A percentile compares a stretch with the other conserved stretches of the same genome.
Conservation (phyloP, 2,329 filamentous ascomycete species). For the Nothophaeocryptopus gaeumannii region DNA sequence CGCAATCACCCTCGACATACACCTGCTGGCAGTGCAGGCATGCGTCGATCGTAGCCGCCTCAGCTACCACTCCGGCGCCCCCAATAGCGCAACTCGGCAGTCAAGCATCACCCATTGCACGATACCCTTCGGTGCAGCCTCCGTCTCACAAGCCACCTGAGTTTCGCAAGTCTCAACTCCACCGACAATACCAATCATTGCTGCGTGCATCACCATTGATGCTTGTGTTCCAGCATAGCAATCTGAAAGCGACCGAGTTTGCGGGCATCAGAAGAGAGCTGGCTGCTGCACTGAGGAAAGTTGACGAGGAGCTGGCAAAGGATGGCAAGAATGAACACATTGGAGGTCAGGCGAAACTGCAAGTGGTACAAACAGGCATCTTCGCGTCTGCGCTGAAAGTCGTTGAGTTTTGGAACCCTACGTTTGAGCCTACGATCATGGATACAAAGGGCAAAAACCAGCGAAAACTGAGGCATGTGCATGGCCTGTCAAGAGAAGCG, state of each 20-base stretch:
- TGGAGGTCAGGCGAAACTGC: conserved; percentile 56
- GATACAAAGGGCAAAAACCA: conserved; percentile 17
- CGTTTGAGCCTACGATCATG: conserved; percentile 15
- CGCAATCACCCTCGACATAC: conserved; percentile 25
- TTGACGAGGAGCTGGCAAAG: conserved; percentile 59
- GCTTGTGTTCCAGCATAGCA: conserved; percentile 81
- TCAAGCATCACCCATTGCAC: conserved; percentile 43
- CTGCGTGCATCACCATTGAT: conserved; percentile 81
- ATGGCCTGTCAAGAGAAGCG: conserved; percentile 59
- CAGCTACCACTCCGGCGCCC: conserved; percentile 52
- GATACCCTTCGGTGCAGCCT: conserved; percentile 67
- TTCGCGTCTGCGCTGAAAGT: conserved; percentile 81
- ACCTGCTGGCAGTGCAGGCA: conserved; percentile 44
- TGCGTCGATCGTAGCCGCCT: conserved; percentile 44
- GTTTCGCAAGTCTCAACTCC: conserved; percentile 84
- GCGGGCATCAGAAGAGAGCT: conserved; percentile 69
- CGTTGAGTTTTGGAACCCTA: conserved; percentile 70
- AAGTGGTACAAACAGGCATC: conserved; percentile 85
- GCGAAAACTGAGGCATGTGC: conserved; percentile 39
- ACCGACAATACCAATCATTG: conserved; percentile 81
- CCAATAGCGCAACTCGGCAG: conserved; percentile 48
- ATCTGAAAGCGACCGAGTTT: conserved; percentile 72
- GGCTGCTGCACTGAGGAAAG: conserved; percentile 56
- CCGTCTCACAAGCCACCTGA: conserved; percentile 83
- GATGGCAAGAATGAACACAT: conserved; percentile 59